Conservation (phyloP, 257 asterid genomes). For the Jasminum sambac region DNA sequence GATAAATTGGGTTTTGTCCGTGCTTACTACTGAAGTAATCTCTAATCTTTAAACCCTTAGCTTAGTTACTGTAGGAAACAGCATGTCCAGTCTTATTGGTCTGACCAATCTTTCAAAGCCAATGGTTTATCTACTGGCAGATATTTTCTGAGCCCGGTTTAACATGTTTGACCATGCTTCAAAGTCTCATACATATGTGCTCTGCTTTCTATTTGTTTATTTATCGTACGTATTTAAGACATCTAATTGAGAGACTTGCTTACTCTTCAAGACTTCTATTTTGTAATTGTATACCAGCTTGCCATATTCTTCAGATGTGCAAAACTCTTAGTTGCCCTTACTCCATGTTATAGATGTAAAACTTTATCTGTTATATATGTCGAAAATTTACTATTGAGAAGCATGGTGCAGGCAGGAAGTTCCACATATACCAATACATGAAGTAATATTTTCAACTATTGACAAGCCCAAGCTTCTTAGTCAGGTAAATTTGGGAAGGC, state of each 20-base stretch:
- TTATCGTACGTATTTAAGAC: background rate
- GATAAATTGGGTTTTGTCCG: background rate
- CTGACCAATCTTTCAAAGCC: background rate
- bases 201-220: background rate
- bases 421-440: constrained; percentile 54
- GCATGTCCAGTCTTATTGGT: background rate
- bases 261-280: background rate
- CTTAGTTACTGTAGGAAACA: background rate
- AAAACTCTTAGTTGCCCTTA: background rate
- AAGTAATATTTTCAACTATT: constrained; percentile 78
- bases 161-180: background rate
- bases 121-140: constrained; percentile 1
- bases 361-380: background rate
- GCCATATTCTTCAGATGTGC: constrained; percentile 9
- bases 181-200: background rate
- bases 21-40: background rate
- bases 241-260: background rate
- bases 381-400: constrained; percentile 19
- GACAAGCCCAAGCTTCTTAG: constrained; percentile 97
- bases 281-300: background rate
- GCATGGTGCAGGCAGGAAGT: constrained; percentile 64
- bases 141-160: background rate
- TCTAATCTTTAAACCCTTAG: background rate
- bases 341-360: background rate
- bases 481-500: constrained; percentile 53